Evolutionary conservation across 176 grass and related monocot species (phyloP), one percentile per base, ranked within the genome.

Genomic region (Musa beccarii): DNA sequence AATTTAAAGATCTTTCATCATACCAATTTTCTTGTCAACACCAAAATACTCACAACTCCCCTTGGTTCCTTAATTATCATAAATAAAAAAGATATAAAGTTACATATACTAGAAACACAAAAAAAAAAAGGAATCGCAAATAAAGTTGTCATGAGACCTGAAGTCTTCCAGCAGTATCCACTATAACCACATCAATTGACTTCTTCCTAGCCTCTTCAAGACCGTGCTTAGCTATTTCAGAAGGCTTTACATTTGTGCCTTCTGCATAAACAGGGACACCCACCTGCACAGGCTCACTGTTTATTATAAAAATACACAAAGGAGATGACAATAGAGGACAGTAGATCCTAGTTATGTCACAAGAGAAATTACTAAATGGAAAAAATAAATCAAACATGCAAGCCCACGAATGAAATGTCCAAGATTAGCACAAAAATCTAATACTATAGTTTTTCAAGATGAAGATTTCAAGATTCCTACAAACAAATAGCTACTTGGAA

Each of bases 121-220:
- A 77, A 59, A 43, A 19, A 54, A 20, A 59, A 76, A 83, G 23
- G 10, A 20, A 71, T 73, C 63, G 23, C 34, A 57, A 61, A 62
- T 66, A 84, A 52, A 85, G 50, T 63, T 10, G 10, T 83, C 24
- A 25, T 53, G 52, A 14, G 51, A 97, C 94, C 94, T 97, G 94
- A 70, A 93, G 78, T 77, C 90, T 86, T 81, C 94, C 94, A 79
- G 94, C 94, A 78, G 94, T 97, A 76, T 97, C 94, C 72, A 97
- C 88, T 75, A 97, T 81, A 76, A 97, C 71, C 19, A 90, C 90
- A 62, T 97, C 90, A 66, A 81, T 91, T 28, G 88, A 85, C 77
- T 91, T 90, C 77, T 70, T 82, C 81, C 89, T 97, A 51, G 88
- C 94, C 79, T 97, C 90, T 76, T 93, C 70, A n/a, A 97, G 69